Base-by-base conservation (phyloP, 2,329 filamentous ascomycete genomes). In the Knufia petricola region DNA sequence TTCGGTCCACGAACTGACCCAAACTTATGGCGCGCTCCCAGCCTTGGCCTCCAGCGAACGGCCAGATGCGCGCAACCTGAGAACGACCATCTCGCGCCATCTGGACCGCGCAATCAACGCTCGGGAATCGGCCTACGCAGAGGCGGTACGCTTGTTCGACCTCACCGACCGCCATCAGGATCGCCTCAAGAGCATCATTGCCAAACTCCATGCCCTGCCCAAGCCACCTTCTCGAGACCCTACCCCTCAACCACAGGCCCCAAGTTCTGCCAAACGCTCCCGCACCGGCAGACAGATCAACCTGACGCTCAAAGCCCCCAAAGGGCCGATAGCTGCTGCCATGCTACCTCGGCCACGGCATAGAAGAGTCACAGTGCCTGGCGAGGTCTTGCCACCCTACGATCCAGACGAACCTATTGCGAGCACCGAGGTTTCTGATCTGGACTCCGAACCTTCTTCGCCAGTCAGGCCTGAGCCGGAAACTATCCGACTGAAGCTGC, bases 201-300 rank as follows among this genome's bases (percentile, higher is more conserved):
- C 73, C 57, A 82, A 82, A 64, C 71, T 83, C 17, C 72, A 79
- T 52, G 73, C 76, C 9, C 70, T 82, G 41, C 78, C 79, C 1
- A 72, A 77, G 61, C 79, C 77, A 15, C 73, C 76, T 2, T 79
- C 76, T 17, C 71, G 75, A 54, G 79, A 81, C 55, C 75, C 78
- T n/a, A 78, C 76, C 1, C 77, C 75, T 57, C 66, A 50, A 42
- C 61, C 54, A 17, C 50, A 46, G 21, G 49, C 54, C 2, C 47
- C 56, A 15, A 68, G 69, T 3, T 65, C 66, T 45, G 59, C 61
- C 37, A 68, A 71, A 48, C 68, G 71, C 31, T 61, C 64, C 28
- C 61, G 68, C 54, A 60, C 60, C 28, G 61, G 61, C 10, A 67
- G 67, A 53, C 69, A 70, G 49, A 58, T 57, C 8, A 63, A 65